A percentile compares a stretch with the other conserved stretches of the same genome.
Conservation (phyloP, 169 alveolate species). For the Cystoisospora suis region DNA sequence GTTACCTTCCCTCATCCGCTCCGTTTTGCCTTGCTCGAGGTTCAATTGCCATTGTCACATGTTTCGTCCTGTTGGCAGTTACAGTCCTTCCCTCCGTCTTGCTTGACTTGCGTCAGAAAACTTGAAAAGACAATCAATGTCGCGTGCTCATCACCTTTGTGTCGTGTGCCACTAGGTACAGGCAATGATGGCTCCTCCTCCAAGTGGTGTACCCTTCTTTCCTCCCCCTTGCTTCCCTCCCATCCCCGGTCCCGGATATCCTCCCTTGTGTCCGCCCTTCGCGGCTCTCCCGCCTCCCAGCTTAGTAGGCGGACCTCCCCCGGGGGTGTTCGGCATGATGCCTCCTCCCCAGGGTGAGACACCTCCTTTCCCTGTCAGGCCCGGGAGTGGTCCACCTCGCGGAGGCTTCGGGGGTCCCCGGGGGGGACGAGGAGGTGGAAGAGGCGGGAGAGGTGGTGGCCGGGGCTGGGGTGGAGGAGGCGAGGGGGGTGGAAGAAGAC, state of each 20-base stretch:
- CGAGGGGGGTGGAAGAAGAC: neutral
- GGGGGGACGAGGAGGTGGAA: neutral
- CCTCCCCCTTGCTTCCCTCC: slow-evolving; percentile 21
- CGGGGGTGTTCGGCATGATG: neutral
- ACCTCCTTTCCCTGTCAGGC: neutral
- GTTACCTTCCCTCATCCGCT: too few species aligned
- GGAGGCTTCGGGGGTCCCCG: neutral
- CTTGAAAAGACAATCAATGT: too few species aligned
- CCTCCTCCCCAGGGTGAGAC: neutral
- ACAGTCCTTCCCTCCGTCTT: too few species aligned
- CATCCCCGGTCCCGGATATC: neutral
- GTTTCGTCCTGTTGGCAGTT: too few species aligned
- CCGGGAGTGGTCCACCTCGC: neutral
- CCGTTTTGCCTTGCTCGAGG: too few species aligned
- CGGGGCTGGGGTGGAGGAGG: neutral
- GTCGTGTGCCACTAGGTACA: too few species aligned
- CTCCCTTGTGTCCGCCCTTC: slow-evolving; percentile 4
- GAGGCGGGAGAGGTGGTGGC: neutral
- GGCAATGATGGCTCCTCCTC: neutral
- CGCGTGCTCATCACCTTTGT: too few species aligned
- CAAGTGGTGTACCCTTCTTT: neutral
- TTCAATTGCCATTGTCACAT: too few species aligned
- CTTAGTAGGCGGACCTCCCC: neutral
- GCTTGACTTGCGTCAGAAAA: too few species aligned
- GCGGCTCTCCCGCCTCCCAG: slow-evolving; percentile 24